A percentile compares a stretch with the other conserved stretches of the same genome.
Evolutionary conservation across 2,329 filamentous ascomycete species (phyloP).

Genomic region (Penicillium sp.): DNA sequence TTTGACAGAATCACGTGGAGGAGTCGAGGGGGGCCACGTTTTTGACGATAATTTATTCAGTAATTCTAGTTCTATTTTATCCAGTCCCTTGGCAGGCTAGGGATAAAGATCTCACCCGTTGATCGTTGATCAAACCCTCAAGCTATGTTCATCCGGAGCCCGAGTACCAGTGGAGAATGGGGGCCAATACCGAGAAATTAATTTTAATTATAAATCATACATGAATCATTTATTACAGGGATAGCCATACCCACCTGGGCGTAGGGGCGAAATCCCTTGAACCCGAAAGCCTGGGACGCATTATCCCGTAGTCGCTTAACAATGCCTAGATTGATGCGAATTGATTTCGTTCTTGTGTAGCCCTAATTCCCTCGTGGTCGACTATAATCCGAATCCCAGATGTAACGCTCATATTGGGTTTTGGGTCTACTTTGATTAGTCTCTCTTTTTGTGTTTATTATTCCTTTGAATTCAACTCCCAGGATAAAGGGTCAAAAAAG

Average conservation of each 20-base stretch:
- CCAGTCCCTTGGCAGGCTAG: constrained; percentile 22
- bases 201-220: background rate
- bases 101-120: constrained; percentile 29
- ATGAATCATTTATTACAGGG: background rate
- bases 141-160: constrained; percentile 6
- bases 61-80: background rate
- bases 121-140: constrained; percentile 11
- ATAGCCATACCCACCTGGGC: background rate
- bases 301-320: background rate
- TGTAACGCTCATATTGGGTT: background rate
- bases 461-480: no score
- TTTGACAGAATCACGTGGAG: background rate
- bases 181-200: background rate
- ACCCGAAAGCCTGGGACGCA: background rate
- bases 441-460: no score
- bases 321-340: background rate
- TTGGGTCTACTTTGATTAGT: no score
- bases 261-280: background rate
- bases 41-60: background rate
- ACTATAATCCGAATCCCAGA: background rate
- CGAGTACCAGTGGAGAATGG: background rate
- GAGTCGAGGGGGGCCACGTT: background rate
- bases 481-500: background rate
- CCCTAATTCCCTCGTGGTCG: background rate
- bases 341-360: background rate